Evolutionary conservation across 805 yeast genomes (phyloP).

Genomic region (Saccharomycopsis amapae): DNA sequence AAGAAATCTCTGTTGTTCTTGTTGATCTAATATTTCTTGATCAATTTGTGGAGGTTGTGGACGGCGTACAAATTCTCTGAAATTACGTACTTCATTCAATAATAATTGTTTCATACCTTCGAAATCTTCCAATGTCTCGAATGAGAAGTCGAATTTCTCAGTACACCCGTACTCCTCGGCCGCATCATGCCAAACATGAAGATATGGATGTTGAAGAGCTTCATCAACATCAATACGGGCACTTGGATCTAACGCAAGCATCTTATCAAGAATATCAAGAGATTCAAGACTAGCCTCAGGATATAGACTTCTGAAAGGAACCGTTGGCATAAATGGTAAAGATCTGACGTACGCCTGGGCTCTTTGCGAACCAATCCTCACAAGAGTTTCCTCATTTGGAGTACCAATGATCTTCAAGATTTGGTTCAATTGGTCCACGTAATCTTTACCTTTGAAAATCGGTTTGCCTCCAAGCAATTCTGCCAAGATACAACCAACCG

Average conservation of each 20-base stretch:
- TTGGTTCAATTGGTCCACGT: slow-evolving; percentile 89
- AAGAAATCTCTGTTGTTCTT: slow-evolving; percentile 26
- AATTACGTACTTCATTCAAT: slow-evolving; percentile 67
- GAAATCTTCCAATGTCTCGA: slow-evolving; percentile 78
- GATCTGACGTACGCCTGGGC: slow-evolving; percentile 90
- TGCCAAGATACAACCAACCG: slow-evolving; percentile 94
- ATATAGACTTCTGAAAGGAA: slow-evolving; percentile 62
- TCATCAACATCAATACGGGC: slow-evolving; percentile 81
- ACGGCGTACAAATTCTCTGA: slow-evolving; percentile 74
- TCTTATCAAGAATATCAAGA: slow-evolving; percentile 64
- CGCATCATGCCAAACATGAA: slow-evolving; percentile 88
- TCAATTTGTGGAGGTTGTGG: slow-evolving; percentile 39
- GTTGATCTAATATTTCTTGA: slow-evolving; percentile 25
- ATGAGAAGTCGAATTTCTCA: slow-evolving; percentile 76
- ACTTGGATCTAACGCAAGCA: slow-evolving; percentile 84
- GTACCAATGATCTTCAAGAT: slow-evolving; percentile 87
- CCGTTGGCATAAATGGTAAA: slow-evolving; percentile 72
- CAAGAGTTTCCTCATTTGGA: slow-evolving; percentile 66
- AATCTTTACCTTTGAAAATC: slow-evolving; percentile 89
- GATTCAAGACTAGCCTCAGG: slow-evolving; percentile 88
- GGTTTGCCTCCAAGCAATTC: slow-evolving; percentile 90
- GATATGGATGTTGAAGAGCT: slow-evolving; percentile 84
- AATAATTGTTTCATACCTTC: slow-evolving; percentile 70
- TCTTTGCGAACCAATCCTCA: slow-evolving; percentile 71
- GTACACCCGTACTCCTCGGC: slow-evolving; percentile 83